Base-by-base conservation (phyloP, 345 rosid species). In the Syzygium aromaticum region DNA sequence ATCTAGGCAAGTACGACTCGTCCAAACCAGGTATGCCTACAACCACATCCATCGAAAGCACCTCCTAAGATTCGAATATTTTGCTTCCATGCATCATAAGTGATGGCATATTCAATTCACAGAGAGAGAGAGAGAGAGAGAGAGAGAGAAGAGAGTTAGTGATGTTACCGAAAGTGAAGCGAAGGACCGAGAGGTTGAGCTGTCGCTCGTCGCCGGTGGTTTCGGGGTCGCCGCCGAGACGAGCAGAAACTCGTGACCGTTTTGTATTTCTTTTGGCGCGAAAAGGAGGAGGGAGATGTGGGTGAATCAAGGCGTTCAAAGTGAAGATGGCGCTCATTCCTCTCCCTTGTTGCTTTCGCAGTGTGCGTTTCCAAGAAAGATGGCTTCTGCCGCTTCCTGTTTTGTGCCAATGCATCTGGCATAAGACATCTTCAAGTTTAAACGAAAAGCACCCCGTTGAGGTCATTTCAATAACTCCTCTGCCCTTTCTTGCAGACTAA, bases 1-100 rank as follows among this genome's bases (percentile, higher is more conserved):
- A 97, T 90, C 98, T 93, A 46, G 99, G 99, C 86, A 97, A 91
- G 89, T 94, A 94, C 52, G 98, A 96, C 89, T 98, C 99, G 88
- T 98, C 98, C 28, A 96, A 86, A 86, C 99, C 98, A 87, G 96
- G 98, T 64, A 96, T 95, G 46, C 99, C 98, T 95, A 84, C 38
- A 57, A 85, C 54, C 56, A 49, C 33, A 54, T 16, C 23, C 25
- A 5, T 5, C 52, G 51, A 49, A 30, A 51, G 21, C 25, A 73
- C 19, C 40, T 5, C 15, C 22, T 59, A 5, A 28, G 3, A 14
- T 16, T 40, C 52, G 19, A 63, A 40, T 21, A 54, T 28, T 61
- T 85, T 49, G 53, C 17, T 51, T 21, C 13, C 51, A 51, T 28
- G 77, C 49, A 33, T 56, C 77, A 25, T 87, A 77, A 77, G 51